phyloP scores from a whole-genome alignment of 805 yeast species.

The Nakazawaea anatomiae region DNA sequence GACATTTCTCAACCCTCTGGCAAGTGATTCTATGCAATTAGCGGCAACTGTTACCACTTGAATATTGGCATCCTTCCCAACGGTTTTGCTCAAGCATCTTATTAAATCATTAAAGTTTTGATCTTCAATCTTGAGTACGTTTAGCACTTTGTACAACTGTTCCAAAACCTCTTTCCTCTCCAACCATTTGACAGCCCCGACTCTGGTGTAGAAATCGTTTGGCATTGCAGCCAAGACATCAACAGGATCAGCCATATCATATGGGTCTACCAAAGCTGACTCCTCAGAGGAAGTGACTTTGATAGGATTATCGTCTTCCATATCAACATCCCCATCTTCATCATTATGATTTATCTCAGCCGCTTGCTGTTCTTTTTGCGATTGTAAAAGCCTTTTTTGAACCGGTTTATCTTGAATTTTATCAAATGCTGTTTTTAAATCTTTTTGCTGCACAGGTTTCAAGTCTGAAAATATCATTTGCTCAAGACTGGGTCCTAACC shows the following conservation, averaged over 20 bases:
- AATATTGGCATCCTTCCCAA: conserved; percentile 78
- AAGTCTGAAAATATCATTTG: conserved; percentile 58
- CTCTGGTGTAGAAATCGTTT: conserved; percentile 43
- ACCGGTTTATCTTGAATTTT: conserved; percentile 36
- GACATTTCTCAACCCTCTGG: conserved; percentile 54
- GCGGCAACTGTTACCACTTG: conserved; percentile 82
- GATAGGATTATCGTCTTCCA: conserved; percentile 22
- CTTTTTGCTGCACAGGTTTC: conserved; percentile 91
- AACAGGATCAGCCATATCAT: conserved; percentile 64
- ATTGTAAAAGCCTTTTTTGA: conserved; percentile 51
- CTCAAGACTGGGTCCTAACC: conserved; percentile 65
- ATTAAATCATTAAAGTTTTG: conserved; percentile 66
- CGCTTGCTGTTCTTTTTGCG: conserved; percentile 34
- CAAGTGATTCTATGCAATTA: conserved; percentile 52
- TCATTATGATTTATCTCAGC: conserved; percentile 15
- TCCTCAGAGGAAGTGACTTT: conserved; percentile 18
- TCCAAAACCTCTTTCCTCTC: conserved; percentile 85
- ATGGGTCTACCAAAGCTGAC: conserved; percentile 46
- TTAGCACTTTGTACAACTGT: conserved; percentile 44
- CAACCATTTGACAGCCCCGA: conserved; percentile 76
- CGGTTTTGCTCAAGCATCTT: conserved; percentile 58
- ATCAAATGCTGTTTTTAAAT: conserved; percentile 64
- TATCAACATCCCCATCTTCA: conserved; percentile 32
- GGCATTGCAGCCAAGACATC: conserved; percentile 67
- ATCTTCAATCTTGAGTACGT: conserved; percentile 47